Evolutionary conservation across 2,329 filamentous ascomycete species (phyloP).

Genomic region (Balansia obtecta): DNA sequence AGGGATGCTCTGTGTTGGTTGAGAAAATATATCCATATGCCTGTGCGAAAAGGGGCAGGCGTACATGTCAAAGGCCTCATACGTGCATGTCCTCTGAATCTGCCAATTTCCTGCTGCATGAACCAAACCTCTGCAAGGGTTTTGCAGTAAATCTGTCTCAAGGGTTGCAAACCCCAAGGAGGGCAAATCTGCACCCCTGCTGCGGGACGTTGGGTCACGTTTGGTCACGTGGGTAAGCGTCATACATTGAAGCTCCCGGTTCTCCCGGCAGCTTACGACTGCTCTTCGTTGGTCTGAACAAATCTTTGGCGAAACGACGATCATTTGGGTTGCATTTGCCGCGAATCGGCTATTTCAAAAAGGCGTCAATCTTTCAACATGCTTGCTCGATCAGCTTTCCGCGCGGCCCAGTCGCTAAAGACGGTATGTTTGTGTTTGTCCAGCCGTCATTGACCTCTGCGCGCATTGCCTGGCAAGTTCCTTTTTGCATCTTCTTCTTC

Average conservation of each 20-base stretch:
- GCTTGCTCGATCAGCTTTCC: slow-evolving; percentile 55
- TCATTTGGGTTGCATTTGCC: background rate
- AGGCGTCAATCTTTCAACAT: slow-evolving; percentile 31
- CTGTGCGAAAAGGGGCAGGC: background rate
- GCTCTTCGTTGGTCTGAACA: background rate
- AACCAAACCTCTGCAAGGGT: no score
- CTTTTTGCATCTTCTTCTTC: background rate
- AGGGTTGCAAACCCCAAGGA: no score
- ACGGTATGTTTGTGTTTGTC: slow-evolving; percentile 42
- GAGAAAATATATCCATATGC: slow-evolving; percentile 2
- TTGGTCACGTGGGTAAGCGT: no score
- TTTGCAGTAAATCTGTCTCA: no score
- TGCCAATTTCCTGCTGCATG: no score
- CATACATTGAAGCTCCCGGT: slow-evolving; percentile 2
- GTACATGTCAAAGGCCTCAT: background rate
- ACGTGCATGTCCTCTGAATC: no score
- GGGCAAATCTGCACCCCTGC: no score
- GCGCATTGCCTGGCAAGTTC: background rate
- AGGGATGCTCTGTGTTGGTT: background rate
- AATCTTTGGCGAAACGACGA: background rate
- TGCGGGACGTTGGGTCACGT: slow-evolving; percentile 4
- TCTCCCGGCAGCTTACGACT: background rate
- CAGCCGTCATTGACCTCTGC: background rate
- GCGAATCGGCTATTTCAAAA: slow-evolving; percentile 8
- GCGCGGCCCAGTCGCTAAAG: slow-evolving; percentile 51